Base-by-base conservation (phyloP, 495 filamentous ascomycete genomes). In the Hypoxylon subgilvum region DNA sequence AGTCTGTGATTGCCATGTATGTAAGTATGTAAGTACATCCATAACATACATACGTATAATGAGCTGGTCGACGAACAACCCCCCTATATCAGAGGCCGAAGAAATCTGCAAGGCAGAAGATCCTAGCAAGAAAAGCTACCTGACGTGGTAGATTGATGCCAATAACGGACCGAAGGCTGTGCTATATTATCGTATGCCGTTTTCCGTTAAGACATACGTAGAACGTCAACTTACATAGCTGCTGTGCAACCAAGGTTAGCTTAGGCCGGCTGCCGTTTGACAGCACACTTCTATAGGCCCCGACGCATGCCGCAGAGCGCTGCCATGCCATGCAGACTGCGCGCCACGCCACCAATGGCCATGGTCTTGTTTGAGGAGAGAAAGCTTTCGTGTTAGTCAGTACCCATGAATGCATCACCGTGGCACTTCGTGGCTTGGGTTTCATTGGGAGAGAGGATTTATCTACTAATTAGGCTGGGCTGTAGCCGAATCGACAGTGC, bases 301-400 rank as follows among this genome's bases (percentile, higher is more conserved):
- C 25, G 36, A 64, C 54, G 49, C 41, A 63, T 59, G 49, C 48
- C 54, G 61, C n/a, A 17, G 51, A 44, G 35, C 43, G 44, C 48
- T 50, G 39, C 27, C 43, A 55, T 41, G 21, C 21, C 45, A 32
- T 49, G 53, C 53, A 54, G 54, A n/a, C n/a, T n/a, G n/a, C n/a
- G n/a, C n/a, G n/a, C 12, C 22, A 19, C 14, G 23, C 43, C 44
- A 41, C 44, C 50, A 58, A 58, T 55, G 17, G 31, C 21, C 14
- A 44, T 19, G 16, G 31, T 14, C 34, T 45, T 21, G 22, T 44
- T 45, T 23, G 28, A 39, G 25, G n/a, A 32, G 42, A 41, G 55
- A 54, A 43, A 54, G 27, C 18, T 19, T 58, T 51, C 38, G 48
- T 41, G 32, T 50, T 35, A 44, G 48, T 22, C 36, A 49, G 40